phyloP scores from a whole-genome alignment of 306 rosid species.

The Trichosanthes cucumerina region DNA sequence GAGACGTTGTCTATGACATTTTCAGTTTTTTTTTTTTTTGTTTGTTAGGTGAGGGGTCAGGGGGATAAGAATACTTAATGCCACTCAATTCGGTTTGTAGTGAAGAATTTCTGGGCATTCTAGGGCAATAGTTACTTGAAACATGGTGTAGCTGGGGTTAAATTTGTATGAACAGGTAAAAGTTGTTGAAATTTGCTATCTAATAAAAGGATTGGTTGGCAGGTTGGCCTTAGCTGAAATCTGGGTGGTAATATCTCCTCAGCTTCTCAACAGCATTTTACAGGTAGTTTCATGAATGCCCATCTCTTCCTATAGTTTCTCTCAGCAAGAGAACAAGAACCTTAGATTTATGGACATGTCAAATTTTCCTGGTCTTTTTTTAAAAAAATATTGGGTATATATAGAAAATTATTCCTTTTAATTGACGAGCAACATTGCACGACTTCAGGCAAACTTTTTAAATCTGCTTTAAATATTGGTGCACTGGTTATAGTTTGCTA shows the following conservation, averaged over 20 bases:
- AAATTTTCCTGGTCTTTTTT: not conserved
- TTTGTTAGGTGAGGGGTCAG: too few relatives aligned
- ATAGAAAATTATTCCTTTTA: not conserved
- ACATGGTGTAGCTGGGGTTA: not conserved
- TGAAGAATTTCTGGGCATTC: not conserved
- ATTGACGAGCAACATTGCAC: not conserved
- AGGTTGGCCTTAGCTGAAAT: conserved; percentile 9
- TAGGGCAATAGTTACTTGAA: not conserved
- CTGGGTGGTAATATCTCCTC: not conserved
- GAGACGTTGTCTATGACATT: not conserved
- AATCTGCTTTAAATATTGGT: not conserved
- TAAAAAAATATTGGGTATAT: not conserved
- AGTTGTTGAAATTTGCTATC: not conserved
- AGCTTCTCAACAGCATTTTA: not conserved
- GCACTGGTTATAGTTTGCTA: not conserved
- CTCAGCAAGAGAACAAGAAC: not conserved
- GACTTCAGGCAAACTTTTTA: not conserved
- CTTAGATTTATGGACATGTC: not conserved
- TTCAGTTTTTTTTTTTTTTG: not conserved
- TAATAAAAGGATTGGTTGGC: not conserved
- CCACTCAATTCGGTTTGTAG: not conserved
- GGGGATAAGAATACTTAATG: not conserved
- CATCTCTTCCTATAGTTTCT: not conserved
- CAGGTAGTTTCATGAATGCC: not conserved
- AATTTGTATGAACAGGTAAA: not conserved